Percentiles rank a stretch among this genome's conserved stretches.
Evolutionary conservation across 2,329 filamentous ascomycete species (phyloP).

Genomic region (Paraphaeosphaeria sporulosa): DNA sequence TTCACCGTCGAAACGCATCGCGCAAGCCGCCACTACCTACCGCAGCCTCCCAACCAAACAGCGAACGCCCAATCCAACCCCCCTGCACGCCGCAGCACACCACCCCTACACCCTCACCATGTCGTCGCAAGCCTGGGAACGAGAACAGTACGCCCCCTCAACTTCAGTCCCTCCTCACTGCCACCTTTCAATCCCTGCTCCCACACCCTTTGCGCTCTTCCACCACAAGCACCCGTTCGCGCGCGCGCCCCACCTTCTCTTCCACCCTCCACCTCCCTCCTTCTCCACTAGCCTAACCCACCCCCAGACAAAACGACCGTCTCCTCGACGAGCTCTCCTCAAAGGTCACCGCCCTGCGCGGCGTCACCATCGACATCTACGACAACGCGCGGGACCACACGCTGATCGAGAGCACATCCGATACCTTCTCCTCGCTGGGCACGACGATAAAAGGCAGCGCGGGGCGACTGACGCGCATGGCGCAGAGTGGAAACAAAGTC

Average conservation of each 20-base stretch:
- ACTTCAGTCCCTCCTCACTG: too few relatives aligned
- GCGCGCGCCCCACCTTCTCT: neutral
- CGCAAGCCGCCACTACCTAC: neutral
- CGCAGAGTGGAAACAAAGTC: conserved; percentile 85
- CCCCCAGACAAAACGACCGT: conserved; percentile 82
- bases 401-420: conserved; percentile 87
- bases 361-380: conserved; percentile 97
- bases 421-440: conserved; percentile 89
- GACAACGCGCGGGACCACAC: conserved; percentile 90
- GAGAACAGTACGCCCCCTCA: conserved; percentile 16
- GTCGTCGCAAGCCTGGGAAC: conserved; percentile 18
- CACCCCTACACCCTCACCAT: conserved; percentile 3
- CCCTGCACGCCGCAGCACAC: neutral
- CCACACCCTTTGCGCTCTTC: too few relatives aligned
- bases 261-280: neutral
- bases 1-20: neutral
- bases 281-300: conserved; percentile 19
- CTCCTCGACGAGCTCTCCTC: conserved; percentile 88
- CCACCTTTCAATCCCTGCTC: too few relatives aligned
- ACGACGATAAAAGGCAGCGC: conserved; percentile 85
- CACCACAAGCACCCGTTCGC: neutral
- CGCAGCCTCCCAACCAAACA: neutral
- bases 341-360: conserved; percentile 91
- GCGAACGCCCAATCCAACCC: neutral
- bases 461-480: conserved; percentile 85